Conservation (phyloP, 2,329 filamentous ascomycete genomes). For the Magnaporthiopsis incrustans region DNA sequence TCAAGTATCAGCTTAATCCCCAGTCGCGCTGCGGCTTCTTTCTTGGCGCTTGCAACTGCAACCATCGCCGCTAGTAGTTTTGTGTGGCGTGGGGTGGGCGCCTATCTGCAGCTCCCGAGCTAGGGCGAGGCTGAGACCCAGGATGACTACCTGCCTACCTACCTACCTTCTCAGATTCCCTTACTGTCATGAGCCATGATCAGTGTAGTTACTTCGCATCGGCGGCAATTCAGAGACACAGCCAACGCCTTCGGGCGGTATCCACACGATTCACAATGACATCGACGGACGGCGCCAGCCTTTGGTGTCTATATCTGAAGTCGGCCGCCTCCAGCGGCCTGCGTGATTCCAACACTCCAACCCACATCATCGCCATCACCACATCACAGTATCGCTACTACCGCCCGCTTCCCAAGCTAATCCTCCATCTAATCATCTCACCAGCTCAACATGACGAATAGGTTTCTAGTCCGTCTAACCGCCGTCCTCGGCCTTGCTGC, state of each 20-base stretch:
- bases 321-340: neutral
- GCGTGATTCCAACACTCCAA: neutral
- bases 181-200: neutral
- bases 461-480: neutral
- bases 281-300: neutral
- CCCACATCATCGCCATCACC: neutral
- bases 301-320: neutral
- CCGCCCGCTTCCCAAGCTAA: neutral
- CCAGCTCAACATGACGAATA: neutral
- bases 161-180: neutral
- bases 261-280: neutral
- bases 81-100: neutral
- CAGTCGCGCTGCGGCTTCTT: neutral
- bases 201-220: neutral
- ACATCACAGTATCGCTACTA: neutral
- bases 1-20: neutral
- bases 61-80: neutral
- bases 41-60: neutral
- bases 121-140: no score
- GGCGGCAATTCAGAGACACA: neutral
- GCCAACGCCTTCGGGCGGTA: neutral
- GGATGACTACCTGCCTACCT: neutral
- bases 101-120: neutral
- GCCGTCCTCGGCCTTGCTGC: neutral
- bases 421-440: neutral